A percentile compares a stretch with the other conserved stretches of the same genome.
phyloP scores from a whole-genome alignment of 768 basidiomycete genomes.

The Tremella fuciformis region DNA sequence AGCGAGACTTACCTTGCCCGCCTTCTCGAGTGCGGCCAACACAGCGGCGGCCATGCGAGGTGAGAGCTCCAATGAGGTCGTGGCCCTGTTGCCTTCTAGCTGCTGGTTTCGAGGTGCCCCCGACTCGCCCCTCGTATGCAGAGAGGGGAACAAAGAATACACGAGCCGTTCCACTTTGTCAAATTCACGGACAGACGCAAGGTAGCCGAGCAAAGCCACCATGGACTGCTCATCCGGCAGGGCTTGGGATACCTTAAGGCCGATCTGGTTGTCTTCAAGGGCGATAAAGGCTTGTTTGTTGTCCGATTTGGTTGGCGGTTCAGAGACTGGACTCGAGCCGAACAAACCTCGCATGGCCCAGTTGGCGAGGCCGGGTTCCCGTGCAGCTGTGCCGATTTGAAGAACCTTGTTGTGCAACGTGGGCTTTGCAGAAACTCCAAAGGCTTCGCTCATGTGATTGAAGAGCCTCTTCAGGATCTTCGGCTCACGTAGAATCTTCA shows the following conservation, averaged over 20 bases:
- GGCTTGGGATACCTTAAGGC: too few species aligned
- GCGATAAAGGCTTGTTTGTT: too few species aligned
- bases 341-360: slow-evolving; percentile 10
- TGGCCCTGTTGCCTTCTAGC: neutral
- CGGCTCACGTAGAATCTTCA: slow-evolving; percentile 20
- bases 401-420: slow-evolving; percentile 24
- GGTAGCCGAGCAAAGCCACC: slow-evolving; percentile 7
- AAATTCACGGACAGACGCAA: slow-evolving; percentile 22
- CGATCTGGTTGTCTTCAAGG: neutral
- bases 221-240: neutral
- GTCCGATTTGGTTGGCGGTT: neutral
- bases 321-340: slow-evolving; percentile 16
- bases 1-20: slow-evolving; percentile 24
- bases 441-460: slow-evolving; percentile 26
- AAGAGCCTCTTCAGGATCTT: slow-evolving; percentile 21
- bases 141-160: slow-evolving; percentile 27
- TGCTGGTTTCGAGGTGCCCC: neutral
- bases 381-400: neutral
- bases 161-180: slow-evolving; percentile 13
- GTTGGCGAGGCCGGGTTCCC: neutral
- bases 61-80: slow-evolving; percentile 11
- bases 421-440: slow-evolving; percentile 21
- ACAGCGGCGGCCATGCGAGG: slow-evolving; percentile 17
- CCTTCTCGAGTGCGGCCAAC: slow-evolving; percentile 23
- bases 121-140: neutral